These are phyloP conservation scores for Aureobasidium mangrovei DNA, from an alignment of 2,329 filamentous ascomycete genomes.

Conservation along the genomic window DNA sequence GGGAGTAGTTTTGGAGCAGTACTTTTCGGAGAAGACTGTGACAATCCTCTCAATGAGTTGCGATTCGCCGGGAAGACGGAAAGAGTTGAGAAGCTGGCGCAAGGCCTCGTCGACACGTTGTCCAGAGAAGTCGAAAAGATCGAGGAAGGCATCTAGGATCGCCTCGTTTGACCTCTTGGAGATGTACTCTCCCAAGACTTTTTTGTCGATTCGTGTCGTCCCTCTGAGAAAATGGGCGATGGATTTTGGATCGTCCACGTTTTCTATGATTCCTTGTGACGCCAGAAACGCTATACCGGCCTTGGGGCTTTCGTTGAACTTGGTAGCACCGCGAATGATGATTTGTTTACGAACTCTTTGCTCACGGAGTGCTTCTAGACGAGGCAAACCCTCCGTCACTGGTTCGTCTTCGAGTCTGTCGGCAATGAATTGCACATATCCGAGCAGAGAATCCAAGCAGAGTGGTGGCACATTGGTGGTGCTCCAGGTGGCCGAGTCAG, in stretches of 20 bases:
- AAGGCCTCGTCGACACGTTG: constrained; percentile 88
- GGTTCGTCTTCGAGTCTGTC: constrained; percentile 71
- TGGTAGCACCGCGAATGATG: constrained; percentile 77
- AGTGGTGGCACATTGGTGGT: constrained; percentile 95
- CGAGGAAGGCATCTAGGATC: constrained; percentile 77
- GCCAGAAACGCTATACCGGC: constrained; percentile 77
- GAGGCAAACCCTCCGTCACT: constrained; percentile 55
- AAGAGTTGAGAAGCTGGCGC: constrained; percentile 76
- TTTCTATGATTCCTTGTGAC: constrained; percentile 74
- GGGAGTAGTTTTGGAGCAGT: constrained; percentile 60
- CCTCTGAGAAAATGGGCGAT: constrained; percentile 83
- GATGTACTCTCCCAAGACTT: constrained; percentile 80
- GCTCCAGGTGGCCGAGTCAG: constrained; percentile 96
- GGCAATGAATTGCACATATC: constrained; percentile 85
- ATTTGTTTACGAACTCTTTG: constrained; percentile 74
- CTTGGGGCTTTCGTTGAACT: constrained; percentile 94
- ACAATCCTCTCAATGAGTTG: constrained; percentile 89
- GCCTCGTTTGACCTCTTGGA: constrained; percentile 83
- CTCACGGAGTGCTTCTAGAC: constrained; percentile 55
- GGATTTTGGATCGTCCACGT: constrained; percentile 62
- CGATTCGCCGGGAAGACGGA: constrained; percentile 88
- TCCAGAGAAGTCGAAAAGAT: constrained; percentile 76
- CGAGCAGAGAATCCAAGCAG: constrained; percentile 82
- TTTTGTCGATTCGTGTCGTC: constrained; percentile 83
- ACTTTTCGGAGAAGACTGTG: constrained; percentile 77